phyloP scores from a whole-genome alignment of 2,329 filamentous ascomycete species.

The Fusarium odoratissimum region DNA sequence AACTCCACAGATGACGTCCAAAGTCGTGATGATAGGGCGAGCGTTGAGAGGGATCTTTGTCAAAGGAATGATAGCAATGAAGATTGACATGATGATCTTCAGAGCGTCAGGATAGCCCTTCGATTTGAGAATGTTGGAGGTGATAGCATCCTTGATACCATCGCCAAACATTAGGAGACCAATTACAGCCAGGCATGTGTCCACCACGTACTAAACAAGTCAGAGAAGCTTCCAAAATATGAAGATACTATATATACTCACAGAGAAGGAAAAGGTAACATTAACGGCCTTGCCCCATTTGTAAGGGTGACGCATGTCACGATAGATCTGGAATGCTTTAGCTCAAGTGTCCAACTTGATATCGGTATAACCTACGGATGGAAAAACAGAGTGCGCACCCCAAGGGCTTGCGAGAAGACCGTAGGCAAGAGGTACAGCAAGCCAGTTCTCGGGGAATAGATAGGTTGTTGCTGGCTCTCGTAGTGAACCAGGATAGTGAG shows the following conservation, averaged over 20 bases:
- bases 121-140: constrained; percentile 84
- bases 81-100: constrained; percentile 83
- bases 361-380: constrained; percentile 67
- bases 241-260: constrained; percentile 53
- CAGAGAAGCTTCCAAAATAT: not conserved
- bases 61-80: constrained; percentile 91
- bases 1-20: constrained; percentile 84
- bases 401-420: constrained; percentile 86
- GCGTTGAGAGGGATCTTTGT: constrained; percentile 95
- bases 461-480: constrained; percentile 82
- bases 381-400: constrained; percentile 78
- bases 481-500: constrained; percentile 82
- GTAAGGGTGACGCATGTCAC: constrained; percentile 78
- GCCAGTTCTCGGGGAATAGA: constrained; percentile 87
- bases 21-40: constrained; percentile 85
- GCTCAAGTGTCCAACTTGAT: not conserved
- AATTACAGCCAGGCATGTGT: constrained; percentile 82
- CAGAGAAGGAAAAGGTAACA: constrained; percentile 86
- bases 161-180: constrained; percentile 97
- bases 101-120: constrained; percentile 78
- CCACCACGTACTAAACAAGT: constrained; percentile 73
- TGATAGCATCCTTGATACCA: constrained; percentile 87
- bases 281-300: constrained; percentile 82
- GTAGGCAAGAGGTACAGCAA: constrained; percentile 86
- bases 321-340: constrained; percentile 60